These are phyloP conservation scores for Gynochthodes officinalis DNA, from an alignment of 257 asterid species.

Conservation along the genomic window DNA sequence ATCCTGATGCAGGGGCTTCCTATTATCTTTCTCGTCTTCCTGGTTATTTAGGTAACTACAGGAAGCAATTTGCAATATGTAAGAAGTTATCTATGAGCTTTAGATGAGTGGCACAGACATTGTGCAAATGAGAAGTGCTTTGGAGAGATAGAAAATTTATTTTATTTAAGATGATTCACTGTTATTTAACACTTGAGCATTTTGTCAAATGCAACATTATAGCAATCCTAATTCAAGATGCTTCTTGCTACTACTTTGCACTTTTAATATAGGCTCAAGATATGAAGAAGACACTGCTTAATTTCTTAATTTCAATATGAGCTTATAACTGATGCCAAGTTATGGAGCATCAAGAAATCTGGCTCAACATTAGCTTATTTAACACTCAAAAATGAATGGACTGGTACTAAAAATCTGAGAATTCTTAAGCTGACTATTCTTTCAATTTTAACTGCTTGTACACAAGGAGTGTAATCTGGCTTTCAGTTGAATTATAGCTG, in stretches of 20 bases:
- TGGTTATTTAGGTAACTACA: slow-evolving; percentile 75
- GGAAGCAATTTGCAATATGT: background rate
- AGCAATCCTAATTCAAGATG: background rate
- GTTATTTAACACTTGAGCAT: background rate
- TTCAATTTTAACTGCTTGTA: background rate
- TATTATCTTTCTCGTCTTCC: slow-evolving; percentile 97
- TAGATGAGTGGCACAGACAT: background rate
- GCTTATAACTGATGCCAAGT: background rate
- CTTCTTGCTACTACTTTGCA: background rate
- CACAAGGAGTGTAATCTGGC: background rate
- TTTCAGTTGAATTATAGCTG: background rate
- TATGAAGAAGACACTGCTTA: background rate
- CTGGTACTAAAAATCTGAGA: background rate
- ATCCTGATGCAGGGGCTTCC: slow-evolving; percentile 98
- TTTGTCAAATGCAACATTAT: background rate
- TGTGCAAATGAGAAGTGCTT: background rate
- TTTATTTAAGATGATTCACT: background rate
- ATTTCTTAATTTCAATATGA: background rate
- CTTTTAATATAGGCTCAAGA: background rate
- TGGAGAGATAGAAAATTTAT: background rate
- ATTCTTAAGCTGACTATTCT: background rate
- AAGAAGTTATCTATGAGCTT: background rate
- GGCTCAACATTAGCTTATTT: background rate
- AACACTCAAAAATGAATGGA: background rate
- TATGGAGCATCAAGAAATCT: background rate